Percentiles rank a stretch among this genome's conserved stretches.
Conservation (phyloP, 2,329 filamentous ascomycete genomes). For the Paecilomyces dactylethromorphus region DNA sequence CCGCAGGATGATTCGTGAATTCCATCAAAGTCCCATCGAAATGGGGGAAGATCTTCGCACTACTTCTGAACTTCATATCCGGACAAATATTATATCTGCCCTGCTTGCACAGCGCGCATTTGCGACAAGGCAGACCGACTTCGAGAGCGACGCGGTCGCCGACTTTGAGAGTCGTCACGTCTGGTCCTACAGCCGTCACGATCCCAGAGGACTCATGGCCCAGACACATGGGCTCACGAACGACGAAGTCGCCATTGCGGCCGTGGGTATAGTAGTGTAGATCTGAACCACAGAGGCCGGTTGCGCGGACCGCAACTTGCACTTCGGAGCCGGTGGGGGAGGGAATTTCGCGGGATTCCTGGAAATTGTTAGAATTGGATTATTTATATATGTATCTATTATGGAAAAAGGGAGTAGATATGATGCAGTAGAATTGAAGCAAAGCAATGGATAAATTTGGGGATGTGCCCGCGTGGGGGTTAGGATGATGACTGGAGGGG, state of each 20-base stretch:
- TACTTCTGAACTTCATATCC: slow-evolving; percentile 51
- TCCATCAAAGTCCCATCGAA: slow-evolving; percentile 60
- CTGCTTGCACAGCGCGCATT: slow-evolving; percentile 48
- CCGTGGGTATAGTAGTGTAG: slow-evolving; percentile 83
- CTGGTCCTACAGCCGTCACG: slow-evolving; percentile 62
- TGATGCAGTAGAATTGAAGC: not conserved
- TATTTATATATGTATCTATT: not conserved
- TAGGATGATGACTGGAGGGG: not conserved
- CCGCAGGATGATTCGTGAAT: slow-evolving; percentile 54
- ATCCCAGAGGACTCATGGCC: slow-evolving; percentile 74
- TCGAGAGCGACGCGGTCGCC: slow-evolving; percentile 91
- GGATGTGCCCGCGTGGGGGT: not conserved
- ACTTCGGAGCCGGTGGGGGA: slow-evolving; percentile 49
- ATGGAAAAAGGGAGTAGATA: not conserved
- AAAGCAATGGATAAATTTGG: not conserved
- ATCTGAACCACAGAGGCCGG: slow-evolving; percentile 65
- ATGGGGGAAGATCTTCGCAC: slow-evolving; percentile 55
- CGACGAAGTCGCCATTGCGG: slow-evolving; percentile 78
- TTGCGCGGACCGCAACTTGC: slow-evolving; percentile 58
- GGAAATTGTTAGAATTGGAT: slow-evolving; percentile 7
- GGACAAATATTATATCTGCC: slow-evolving; percentile 59
- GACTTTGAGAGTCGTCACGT: slow-evolving; percentile 54
- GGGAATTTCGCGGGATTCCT: slow-evolving; percentile 49
- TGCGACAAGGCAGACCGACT: slow-evolving; percentile 77
- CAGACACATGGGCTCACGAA: slow-evolving; percentile 75